Evolutionary conservation across 768 basidiomycete genomes (phyloP).

Genomic region (Astraeus odoratus): DNA sequence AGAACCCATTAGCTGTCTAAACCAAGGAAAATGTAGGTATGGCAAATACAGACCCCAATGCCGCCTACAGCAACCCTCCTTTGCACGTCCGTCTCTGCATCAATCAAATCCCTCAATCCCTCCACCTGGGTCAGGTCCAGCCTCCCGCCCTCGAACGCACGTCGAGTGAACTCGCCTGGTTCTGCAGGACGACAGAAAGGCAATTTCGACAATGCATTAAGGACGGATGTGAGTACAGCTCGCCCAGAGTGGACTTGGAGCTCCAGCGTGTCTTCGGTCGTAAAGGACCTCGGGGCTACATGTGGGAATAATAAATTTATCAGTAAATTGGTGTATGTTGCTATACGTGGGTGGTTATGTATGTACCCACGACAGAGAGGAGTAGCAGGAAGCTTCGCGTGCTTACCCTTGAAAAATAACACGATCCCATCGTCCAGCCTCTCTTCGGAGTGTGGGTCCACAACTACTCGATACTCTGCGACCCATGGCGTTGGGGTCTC

Average conservation of each 20-base stretch:
- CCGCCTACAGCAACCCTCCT: conserved; percentile 63
- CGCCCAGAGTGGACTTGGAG: conserved; percentile 84
- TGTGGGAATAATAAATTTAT: neutral
- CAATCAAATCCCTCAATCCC: conserved; percentile 78
- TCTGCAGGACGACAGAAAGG: conserved; percentile 71
- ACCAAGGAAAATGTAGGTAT: neutral
- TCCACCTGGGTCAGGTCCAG: conserved; percentile 88
- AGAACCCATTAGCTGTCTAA: neutral
- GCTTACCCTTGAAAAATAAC: conserved; percentile 75
- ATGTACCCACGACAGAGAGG: neutral
- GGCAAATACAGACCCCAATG: conserved; percentile 48
- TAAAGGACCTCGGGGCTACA: conserved; percentile 73
- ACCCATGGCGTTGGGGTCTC: conserved; percentile 50
- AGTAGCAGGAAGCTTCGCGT: too few species aligned
- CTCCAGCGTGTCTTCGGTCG: conserved; percentile 76
- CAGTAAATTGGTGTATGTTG: too few species aligned
- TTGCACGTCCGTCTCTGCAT: conserved; percentile 84
- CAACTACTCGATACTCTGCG: conserved; percentile 61
- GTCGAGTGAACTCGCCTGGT: conserved; percentile 83
- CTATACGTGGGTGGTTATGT: conserved; percentile 2
- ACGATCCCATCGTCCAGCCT: conserved; percentile 74
- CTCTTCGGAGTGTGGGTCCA: conserved; percentile 55
- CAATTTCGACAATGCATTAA: conserved; percentile 53
- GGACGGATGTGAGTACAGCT: conserved; percentile 67
- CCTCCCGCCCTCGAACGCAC: conserved; percentile 74